Percentiles rank a stretch among this genome's conserved stretches.
These are phyloP conservation scores for Botrytis porri DNA, from an alignment of 2,329 filamentous ascomycete species.

Conservation along the genomic window DNA sequence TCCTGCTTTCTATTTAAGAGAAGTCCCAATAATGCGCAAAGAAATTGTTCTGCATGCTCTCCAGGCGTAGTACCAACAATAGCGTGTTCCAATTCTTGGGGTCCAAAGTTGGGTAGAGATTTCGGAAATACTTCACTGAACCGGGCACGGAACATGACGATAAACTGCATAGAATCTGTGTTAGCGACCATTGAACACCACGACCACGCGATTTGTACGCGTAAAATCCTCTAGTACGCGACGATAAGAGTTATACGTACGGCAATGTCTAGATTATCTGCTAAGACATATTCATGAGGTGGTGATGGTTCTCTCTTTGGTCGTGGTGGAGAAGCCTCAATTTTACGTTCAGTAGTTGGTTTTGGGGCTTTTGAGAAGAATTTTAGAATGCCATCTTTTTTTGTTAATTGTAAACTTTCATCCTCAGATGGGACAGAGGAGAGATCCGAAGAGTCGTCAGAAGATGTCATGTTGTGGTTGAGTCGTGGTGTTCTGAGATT, in stretches of 20 bases:
- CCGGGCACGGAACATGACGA: constrained; percentile 95
- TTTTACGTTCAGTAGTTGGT: constrained; percentile 47
- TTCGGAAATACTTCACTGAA: constrained; percentile 88
- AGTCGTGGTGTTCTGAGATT: constrained; percentile 24
- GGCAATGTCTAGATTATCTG: constrained; percentile 88
- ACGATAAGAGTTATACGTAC: constrained; percentile 58
- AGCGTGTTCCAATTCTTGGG: constrained; percentile 90
- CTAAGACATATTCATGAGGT: constrained; percentile 83
- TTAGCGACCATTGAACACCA: constrained; percentile 36
- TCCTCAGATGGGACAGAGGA: constrained; percentile 57
- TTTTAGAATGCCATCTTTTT: constrained; percentile 60
- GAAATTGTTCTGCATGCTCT: constrained; percentile 79
- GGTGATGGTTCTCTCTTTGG: constrained; percentile 84
- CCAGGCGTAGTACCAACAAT: constrained; percentile 75
- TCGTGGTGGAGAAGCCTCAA: constrained; percentile 58
- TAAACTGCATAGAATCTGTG: constrained; percentile 63
- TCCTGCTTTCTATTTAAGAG: constrained; percentile 97
- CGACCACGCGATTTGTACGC: constrained; percentile 54
- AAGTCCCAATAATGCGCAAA: constrained; percentile 85
- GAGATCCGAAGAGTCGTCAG: constrained; percentile 62
- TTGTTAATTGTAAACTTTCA: constrained; percentile 50
- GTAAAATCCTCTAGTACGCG: constrained; percentile 40
- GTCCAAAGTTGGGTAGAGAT: constrained; percentile 84
- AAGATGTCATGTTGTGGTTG: constrained; percentile 40
- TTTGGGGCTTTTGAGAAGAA: constrained; percentile 60